Percentiles rank a stretch among this genome's conserved stretches.
Evolutionary conservation across 306 rosid genomes (phyloP).

Genomic region (Crotalaria pallida): DNA sequence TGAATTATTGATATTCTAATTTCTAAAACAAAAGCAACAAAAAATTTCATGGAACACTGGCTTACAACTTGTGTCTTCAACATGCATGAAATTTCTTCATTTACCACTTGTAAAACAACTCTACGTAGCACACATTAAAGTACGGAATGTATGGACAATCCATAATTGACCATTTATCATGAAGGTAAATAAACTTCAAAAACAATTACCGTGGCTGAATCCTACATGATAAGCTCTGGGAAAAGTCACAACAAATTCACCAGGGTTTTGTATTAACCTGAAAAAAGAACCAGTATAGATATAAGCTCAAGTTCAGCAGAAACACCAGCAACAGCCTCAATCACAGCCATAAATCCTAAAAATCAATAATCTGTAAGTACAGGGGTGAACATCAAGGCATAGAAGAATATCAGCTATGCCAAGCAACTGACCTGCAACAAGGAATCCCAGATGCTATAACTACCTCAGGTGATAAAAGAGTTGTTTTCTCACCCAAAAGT

Average conservation of each 20-base stretch:
- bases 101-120: neutral
- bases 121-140: conserved; percentile 7
- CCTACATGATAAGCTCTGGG: conserved; percentile 99
- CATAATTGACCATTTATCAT: neutral
- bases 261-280: conserved; percentile 98
- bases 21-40: neutral
- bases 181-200: conserved; percentile 27
- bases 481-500: conserved; percentile 89
- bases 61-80: conserved; percentile 4
- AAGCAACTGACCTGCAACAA: conserved; percentile 83
- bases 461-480: conserved; percentile 79
- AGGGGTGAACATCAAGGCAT: neutral
- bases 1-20: conserved; percentile 9
- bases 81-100: conserved; percentile 14
- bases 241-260: conserved; percentile 98
- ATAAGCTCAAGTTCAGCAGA: conserved; percentile 32
- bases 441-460: conserved; percentile 81
- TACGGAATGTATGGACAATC: conserved; percentile 1
- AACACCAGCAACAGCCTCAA: conserved; percentile 4
- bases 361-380: neutral
- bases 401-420: conserved; percentile 5
- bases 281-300: conserved; percentile 27
- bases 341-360: conserved; percentile 19
- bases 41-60: conserved; percentile 1
- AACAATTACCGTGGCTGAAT: conserved; percentile 97